phyloP scores from a whole-genome alignment of 139 green algal genomes.

The Parachlorella kessleri region DNA sequence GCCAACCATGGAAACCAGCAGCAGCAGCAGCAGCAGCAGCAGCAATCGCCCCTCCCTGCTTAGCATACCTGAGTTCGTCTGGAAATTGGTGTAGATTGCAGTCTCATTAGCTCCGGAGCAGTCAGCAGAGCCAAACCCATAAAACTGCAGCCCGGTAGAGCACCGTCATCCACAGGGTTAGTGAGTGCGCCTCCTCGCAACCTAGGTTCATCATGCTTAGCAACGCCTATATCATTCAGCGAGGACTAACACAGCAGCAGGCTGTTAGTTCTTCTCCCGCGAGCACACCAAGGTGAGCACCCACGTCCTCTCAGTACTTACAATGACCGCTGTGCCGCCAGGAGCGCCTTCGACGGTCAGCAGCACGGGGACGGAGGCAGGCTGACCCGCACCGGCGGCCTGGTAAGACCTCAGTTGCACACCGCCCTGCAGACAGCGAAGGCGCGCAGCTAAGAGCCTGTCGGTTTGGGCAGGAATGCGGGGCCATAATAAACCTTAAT shows the following conservation, averaged over 20 bases:
- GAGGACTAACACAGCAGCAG: too few relatives aligned
- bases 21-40: too few relatives aligned
- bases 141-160: not conserved
- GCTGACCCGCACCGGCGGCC: too few relatives aligned
- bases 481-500: too few relatives aligned
- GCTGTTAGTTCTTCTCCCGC: not conserved
- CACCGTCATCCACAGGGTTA: not conserved
- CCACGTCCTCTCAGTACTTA: not conserved
- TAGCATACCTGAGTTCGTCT: not conserved
- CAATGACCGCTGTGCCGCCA: not conserved
- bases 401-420: too few relatives aligned
- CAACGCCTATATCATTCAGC: too few relatives aligned
- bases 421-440: not conserved
- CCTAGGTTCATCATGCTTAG: too few relatives aligned
- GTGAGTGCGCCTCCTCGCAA: not conserved
- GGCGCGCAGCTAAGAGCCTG: not conserved
- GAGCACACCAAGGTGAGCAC: not conserved
- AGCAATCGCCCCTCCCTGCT: too few relatives aligned
- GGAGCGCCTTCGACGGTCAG: not conserved
- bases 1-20: too few relatives aligned
- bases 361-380: not conserved
- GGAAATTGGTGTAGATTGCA: not conserved
- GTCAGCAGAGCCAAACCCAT: not conserved
- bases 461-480: too few relatives aligned
- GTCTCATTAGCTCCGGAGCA: not conserved